Evolutionary conservation across 768 basidiomycete species (phyloP).

Genomic region (Russula brevipes): DNA sequence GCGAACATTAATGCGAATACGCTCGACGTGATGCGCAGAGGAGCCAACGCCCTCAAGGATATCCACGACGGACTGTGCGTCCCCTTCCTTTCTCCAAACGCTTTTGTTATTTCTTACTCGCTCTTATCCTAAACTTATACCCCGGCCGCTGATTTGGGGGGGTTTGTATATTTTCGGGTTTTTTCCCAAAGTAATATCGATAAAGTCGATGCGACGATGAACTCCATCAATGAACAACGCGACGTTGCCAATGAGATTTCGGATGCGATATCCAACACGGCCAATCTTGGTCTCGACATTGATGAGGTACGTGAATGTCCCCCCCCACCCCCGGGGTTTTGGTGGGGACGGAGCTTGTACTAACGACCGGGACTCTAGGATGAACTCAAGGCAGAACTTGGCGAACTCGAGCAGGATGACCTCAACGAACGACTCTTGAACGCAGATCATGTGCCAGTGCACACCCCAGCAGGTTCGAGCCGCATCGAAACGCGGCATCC

Average conservation of each 20-base stretch:
- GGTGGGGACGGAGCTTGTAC: no score
- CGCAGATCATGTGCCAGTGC: constrained; percentile 86
- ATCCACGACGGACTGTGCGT: constrained; percentile 90
- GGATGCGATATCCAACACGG: constrained; percentile 75
- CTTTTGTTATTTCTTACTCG: no score
- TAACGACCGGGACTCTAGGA: constrained; percentile 43
- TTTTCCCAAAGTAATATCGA: constrained; percentile 57
- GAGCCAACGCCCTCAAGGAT: constrained; percentile 77
- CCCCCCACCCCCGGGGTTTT: no score
- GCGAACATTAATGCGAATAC: constrained; percentile 98
- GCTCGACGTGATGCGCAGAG: constrained; percentile 96
- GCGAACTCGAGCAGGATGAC: constrained; percentile 82
- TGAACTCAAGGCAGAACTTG: constrained; percentile 72
- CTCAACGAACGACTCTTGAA: constrained; percentile 79
- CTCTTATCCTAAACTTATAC: no score
- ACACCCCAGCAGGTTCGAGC: constrained; percentile 63
- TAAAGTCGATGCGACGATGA: constrained; percentile 89
- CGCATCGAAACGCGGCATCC: constrained; percentile 30
- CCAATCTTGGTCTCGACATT: constrained; percentile 46
- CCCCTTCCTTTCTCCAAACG: not conserved
- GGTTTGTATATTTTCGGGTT: not conserved
- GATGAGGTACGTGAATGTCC: constrained; percentile 60
- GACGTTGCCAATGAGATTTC: constrained; percentile 91
- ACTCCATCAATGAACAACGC: constrained; percentile 81
- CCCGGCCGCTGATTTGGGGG: no score